phyloP scores from a whole-genome alignment of 208 protist species.

The Leishmania tropica region DNA sequence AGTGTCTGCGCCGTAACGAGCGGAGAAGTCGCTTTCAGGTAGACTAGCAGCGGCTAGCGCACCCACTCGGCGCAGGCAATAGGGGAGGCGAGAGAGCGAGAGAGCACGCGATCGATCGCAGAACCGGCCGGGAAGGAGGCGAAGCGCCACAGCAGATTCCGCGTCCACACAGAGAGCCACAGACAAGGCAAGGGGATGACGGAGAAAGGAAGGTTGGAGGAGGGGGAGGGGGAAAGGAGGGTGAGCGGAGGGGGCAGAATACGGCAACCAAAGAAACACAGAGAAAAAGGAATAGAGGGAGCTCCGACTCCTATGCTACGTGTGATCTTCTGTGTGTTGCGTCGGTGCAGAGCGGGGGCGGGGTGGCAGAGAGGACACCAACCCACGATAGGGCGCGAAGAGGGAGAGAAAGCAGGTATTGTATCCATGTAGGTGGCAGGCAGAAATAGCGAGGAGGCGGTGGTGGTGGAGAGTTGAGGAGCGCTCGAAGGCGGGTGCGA shows the following conservation, averaged over 20 bases:
- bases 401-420: neutral
- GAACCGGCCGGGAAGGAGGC: neutral
- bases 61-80: neutral
- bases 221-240: neutral
- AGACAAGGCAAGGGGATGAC: neutral
- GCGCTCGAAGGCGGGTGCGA: neutral
- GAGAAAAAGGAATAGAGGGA: neutral
- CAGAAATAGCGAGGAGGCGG: neutral
- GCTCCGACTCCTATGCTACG: conserved; percentile 7
- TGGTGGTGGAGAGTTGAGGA: neutral
- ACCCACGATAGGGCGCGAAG: neutral
- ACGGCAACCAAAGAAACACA: neutral
- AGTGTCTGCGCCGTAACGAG: neutral
- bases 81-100: neutral
- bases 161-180: neutral
- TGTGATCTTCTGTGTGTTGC: neutral
- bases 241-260: neutral
- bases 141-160: neutral
- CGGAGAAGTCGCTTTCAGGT: neutral
- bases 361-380: neutral
- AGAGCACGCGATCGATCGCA: neutral
- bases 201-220: neutral
- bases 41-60: neutral
- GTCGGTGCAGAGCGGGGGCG: neutral
- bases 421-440: neutral